Evolutionary conservation across 805 yeast species (phyloP).

Genomic region (Candida stauntonica): DNA sequence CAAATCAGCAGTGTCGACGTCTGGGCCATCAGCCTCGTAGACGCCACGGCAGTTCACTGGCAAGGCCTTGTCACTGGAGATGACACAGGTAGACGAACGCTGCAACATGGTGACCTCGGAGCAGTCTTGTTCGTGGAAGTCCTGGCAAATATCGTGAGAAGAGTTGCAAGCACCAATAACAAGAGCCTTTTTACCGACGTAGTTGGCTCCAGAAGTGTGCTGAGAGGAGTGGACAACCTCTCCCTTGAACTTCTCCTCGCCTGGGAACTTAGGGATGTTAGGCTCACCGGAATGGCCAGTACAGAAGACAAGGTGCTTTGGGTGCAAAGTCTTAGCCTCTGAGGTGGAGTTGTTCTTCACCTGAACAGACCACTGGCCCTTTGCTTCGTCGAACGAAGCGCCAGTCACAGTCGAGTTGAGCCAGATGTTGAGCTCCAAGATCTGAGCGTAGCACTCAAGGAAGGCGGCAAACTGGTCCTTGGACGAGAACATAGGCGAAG

Average conservation of each 20-base stretch:
- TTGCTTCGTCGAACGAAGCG: slow-evolving; percentile 29
- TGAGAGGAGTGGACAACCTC: slow-evolving; percentile 39
- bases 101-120: slow-evolving; percentile 39
- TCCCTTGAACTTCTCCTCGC: slow-evolving; percentile 35
- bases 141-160: slow-evolving; percentile 43
- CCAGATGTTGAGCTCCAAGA: slow-evolving; percentile 39
- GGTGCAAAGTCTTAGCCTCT: slow-evolving; percentile 25
- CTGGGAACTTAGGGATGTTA: slow-evolving; percentile 37
- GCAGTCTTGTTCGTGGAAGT: slow-evolving; percentile 41
- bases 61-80: slow-evolving; percentile 33
- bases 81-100: slow-evolving; percentile 42
- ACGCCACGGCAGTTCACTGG: slow-evolving; percentile 30
- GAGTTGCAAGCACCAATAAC: slow-evolving; percentile 45
- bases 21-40: slow-evolving; percentile 35
- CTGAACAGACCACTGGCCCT: slow-evolving; percentile 32
- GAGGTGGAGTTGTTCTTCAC: slow-evolving; percentile 29
- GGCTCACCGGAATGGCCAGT: slow-evolving; percentile 46
- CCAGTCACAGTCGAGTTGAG: slow-evolving; percentile 29
- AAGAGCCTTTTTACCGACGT: slow-evolving; percentile 38
- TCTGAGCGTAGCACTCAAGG: slow-evolving; percentile 37
- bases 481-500: slow-evolving; percentile 39
- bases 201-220: slow-evolving; percentile 38
- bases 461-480: slow-evolving; percentile 42
- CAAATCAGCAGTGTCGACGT: slow-evolving; percentile 37
- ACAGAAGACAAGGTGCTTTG: slow-evolving; percentile 38